Base-by-base conservation (phyloP, 352 stramenopile genomes). In the Globisporangium recalcitrans region DNA sequence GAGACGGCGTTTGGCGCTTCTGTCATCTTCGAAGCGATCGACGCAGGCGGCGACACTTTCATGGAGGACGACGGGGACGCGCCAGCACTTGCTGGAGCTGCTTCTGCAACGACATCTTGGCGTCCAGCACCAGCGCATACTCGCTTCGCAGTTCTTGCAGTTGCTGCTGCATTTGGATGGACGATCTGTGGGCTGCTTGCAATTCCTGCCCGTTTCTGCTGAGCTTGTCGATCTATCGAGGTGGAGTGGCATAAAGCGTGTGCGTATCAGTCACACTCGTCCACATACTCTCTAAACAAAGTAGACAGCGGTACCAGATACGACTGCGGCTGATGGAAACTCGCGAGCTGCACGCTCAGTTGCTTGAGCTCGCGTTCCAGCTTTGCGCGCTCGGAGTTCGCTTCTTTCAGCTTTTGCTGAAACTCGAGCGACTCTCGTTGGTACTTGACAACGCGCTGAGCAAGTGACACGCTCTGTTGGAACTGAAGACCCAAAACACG, bases 81-180 rank as follows among this genome's bases (percentile, higher is more conserved):
- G 74, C 65, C 10, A 93, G 58, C 10, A 93, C 62, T 49, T 90
- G 76, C 72, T 91, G 81, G 1, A 93, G 67, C 59, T 93, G 83
- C 0, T 63, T 58, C 57, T 90, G 83, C 16, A 93, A 56, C 13
- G 72, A 74, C 44, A 80, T 62, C 52, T 82, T 85, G 1, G 78
- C 69, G 8, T 80, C 66, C 2, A 68, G 60, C 0, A 64, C 52
- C 0, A 77, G 68, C 29, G 77, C 60, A 14, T 78, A 79, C 46
- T 90, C 76, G 19, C 32, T 48, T 46, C 74, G 77, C 8, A 90
- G 67, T 16, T 85, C 67, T 5, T 77, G 52, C 0, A 89, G 59
- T 24, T 80, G 75, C 5, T 60, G 34, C 29, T 86, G 65, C 8
- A 73, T 27, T 34, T 86, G 69, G 1, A 68, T 31, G 3, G 60